These are phyloP conservation scores for Chrysosphaeria jannelii DNA, from an alignment of 2,329 filamentous ascomycete genomes.

Conservation along the genomic window DNA sequence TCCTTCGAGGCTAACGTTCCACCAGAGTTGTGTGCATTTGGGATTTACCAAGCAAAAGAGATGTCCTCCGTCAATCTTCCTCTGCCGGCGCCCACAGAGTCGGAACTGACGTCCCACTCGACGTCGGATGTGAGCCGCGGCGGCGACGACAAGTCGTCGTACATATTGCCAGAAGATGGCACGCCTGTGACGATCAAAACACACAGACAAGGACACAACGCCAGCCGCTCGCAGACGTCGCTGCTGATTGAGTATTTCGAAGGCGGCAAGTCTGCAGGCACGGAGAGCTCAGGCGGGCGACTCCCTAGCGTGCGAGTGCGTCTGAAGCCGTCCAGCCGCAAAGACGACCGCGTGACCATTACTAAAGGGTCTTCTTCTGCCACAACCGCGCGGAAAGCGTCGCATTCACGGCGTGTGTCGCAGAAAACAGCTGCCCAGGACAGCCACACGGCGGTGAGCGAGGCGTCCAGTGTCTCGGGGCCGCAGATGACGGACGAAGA, in stretches of 20 bases:
- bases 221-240: slow-evolving; percentile 51
- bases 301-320: slow-evolving; percentile 55
- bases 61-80: slow-evolving; percentile 19
- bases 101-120: slow-evolving; percentile 18
- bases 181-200: slow-evolving; percentile 82
- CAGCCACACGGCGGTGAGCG: slow-evolving; percentile 3
- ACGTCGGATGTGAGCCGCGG: slow-evolving; percentile 34
- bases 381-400: slow-evolving; percentile 26
- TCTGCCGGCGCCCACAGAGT: slow-evolving; percentile 53
- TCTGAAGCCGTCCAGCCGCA: slow-evolving; percentile 46
- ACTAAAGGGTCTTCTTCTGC: slow-evolving; percentile 41
- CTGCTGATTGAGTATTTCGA: slow-evolving; percentile 90
- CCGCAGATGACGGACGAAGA: slow-evolving; percentile 19
- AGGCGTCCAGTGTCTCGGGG: slow-evolving; percentile 6
- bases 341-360: slow-evolving; percentile 57
- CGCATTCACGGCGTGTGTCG: slow-evolving; percentile 14
- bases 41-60: too few species aligned
- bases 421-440: slow-evolving; percentile 14
- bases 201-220: slow-evolving; percentile 23
- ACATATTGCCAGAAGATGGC: slow-evolving; percentile 60
- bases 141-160: slow-evolving; percentile 40
- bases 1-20: too few species aligned
- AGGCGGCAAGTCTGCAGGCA: slow-evolving; percentile 29
- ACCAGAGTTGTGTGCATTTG: too few species aligned
- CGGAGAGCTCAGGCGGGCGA: slow-evolving; percentile 25